Percentiles rank a stretch among this genome's conserved stretches.
These are phyloP conservation scores for Phytophthora cajani DNA, from an alignment of 352 stramenopile species.

Conservation along the genomic window DNA sequence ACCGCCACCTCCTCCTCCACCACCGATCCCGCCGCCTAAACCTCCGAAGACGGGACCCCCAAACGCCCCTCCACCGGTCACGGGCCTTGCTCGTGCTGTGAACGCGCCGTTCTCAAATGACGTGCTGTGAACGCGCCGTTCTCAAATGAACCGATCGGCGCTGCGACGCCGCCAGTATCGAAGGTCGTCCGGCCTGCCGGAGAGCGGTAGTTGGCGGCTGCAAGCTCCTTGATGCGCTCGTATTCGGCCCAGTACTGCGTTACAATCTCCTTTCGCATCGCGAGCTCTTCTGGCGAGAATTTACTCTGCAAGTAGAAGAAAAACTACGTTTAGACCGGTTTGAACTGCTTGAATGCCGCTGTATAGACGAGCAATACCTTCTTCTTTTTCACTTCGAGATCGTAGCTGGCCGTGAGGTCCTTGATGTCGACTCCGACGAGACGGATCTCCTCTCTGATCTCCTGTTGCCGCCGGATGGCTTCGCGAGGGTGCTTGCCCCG, in stretches of 20 bases:
- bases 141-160: constrained; percentile 68
- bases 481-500: constrained; percentile 79
- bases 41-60: constrained; percentile 39
- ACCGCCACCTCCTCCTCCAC: constrained; percentile 28
- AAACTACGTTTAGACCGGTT: background rate
- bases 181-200: constrained; percentile 54
- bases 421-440: constrained; percentile 76
- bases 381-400: constrained; percentile 84
- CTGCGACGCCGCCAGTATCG: constrained; percentile 48
- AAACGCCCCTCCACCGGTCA: constrained; percentile 10
- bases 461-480: constrained; percentile 79
- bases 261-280: constrained; percentile 83
- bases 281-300: constrained; percentile 72
- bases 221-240: constrained; percentile 80
- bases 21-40: constrained; percentile 36
- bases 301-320: constrained; percentile 58
- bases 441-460: constrained; percentile 83
- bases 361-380: constrained; percentile 46
- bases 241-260: constrained; percentile 84
- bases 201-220: constrained; percentile 62
- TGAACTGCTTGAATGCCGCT: background rate
- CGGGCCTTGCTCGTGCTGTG: constrained; percentile 38
- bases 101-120: constrained; percentile 75
- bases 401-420: constrained; percentile 73
- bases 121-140: constrained; percentile 61